These are phyloP conservation scores for Adenanthera pavonina DNA, from an alignment of 306 rosid genomes.

Conservation along the genomic window DNA sequence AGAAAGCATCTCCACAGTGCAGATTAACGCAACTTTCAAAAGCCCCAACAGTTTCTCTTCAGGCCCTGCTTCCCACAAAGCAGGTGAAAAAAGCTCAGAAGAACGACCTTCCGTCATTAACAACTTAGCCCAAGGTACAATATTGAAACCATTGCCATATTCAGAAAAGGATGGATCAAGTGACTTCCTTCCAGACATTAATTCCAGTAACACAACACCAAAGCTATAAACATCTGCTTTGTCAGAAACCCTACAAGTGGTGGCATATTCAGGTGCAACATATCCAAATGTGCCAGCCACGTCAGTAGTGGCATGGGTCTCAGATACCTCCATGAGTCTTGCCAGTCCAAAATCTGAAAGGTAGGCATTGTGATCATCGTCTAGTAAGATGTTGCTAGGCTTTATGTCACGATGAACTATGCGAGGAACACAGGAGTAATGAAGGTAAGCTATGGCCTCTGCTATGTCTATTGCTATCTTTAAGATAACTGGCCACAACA, in stretches of 20 bases:
- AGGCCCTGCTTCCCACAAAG: conserved; percentile 62
- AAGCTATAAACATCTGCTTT: conserved; percentile 76
- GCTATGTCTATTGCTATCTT: conserved; percentile 73
- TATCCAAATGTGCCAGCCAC: conserved; percentile 84
- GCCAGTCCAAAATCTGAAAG: conserved; percentile 78
- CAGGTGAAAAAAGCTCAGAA: conserved; percentile 51
- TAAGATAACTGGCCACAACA: conserved; percentile 59
- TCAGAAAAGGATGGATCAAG: conserved; percentile 73
- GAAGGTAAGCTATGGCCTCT: conserved; percentile 70
- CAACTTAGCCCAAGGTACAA: conserved; percentile 74
- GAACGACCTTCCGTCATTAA: conserved; percentile 52
- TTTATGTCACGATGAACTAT: conserved; percentile 79
- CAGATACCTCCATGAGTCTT: conserved; percentile 68
- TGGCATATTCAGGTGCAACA: conserved; percentile 82
- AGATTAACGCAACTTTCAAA: conserved; percentile 52
- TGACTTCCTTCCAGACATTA: conserved; percentile 70
- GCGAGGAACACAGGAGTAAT: conserved; percentile 71
- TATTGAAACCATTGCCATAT: conserved; percentile 73
- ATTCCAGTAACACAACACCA: conserved; percentile 71
- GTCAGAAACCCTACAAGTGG: conserved; percentile 73
- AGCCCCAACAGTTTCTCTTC: conserved; percentile 51
- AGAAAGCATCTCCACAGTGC: conserved; percentile 57
- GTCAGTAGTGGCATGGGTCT: conserved; percentile 78
- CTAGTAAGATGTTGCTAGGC: conserved; percentile 83
- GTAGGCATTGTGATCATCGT: conserved; percentile 63